Evolutionary conservation across 169 alveolate species (phyloP), one percentile per base, ranked within the genome.

Genomic region (Eimeria sp.): DNA sequence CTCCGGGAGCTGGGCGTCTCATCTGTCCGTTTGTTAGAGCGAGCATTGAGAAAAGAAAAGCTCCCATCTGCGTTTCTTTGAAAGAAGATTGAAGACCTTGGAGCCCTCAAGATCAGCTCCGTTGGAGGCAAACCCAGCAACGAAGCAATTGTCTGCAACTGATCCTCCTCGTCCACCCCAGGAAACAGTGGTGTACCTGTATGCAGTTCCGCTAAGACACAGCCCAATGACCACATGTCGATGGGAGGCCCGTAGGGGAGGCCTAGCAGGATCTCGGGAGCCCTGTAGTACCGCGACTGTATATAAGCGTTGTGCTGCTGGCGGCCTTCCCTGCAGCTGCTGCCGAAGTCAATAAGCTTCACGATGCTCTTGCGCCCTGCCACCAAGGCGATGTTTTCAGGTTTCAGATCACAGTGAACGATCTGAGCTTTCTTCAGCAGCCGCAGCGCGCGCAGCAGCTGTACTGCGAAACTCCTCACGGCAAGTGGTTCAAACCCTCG

Each of bases 151-250:
- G 58, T 98, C 80, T 95, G 98, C 99, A 63, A 97, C 98, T 95
- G 97, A 92, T n/a, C 99, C 18, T 49, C 65, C 80, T 90, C 95
- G 49, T 90, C 72, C 14, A 45, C 95, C 47, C 98, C 97, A 78
- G 98, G 99, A 97, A 99, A 99, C 63, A 98, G 97, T 49, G 98
- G 98, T 25, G 96, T 96, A 63, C 98, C 98, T 67, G 98, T 97
- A 95, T 98, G 98, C 30, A 99, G 98, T 96, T 99, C 99, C 57
- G 99, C 99, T 86, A 99, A 96, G 86, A 99, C 98, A 96, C 99
- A 99, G 9, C 99, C 99, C 83, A 99, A 96, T 89, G 99, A 98
- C 99, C 99, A 99, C 83, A 99, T 98, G 97, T 99, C 99, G 16
- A 99, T 99, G 98, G 99, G 99, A 84, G 98, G 98, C 97, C 99